phyloP scores from a whole-genome alignment of 2,329 filamentous ascomycete species.

The Colletotrichum higginsianum region DNA sequence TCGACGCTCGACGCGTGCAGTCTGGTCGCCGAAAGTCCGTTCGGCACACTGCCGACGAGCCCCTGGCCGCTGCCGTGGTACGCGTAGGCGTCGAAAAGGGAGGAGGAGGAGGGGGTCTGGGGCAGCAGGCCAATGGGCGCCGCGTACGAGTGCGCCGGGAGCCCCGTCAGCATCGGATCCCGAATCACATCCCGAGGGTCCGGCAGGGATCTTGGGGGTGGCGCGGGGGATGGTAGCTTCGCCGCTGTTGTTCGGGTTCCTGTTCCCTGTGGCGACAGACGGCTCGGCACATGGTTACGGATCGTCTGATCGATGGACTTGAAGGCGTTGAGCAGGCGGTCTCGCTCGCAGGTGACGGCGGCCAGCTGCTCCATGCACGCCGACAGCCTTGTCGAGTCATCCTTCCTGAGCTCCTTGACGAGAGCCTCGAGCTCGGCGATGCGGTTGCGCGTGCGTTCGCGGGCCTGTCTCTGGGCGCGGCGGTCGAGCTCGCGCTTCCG shows the following conservation, averaged over 20 bases:
- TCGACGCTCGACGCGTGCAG: constrained; percentile 23
- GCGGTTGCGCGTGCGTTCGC: constrained; percentile 51
- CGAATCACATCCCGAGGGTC: constrained; percentile 10
- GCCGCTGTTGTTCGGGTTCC: background rate
- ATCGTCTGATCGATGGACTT: constrained; percentile 42
- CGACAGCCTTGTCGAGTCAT: constrained; percentile 47
- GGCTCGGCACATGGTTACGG: constrained; percentile 31
- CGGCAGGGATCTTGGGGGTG: constrained; percentile 16
- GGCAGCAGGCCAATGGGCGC: constrained; percentile 2
- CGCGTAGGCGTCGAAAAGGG: background rate
- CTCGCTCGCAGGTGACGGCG: constrained; percentile 47
- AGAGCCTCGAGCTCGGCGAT: constrained; percentile 50
- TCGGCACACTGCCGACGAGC: constrained; percentile 14
- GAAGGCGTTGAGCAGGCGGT: constrained; percentile 37
- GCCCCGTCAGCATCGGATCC: background rate
- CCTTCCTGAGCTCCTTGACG: constrained; percentile 47
- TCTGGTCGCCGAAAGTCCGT: constrained; percentile 8
- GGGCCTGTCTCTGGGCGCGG: constrained; percentile 50
- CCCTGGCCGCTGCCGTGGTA: background rate
- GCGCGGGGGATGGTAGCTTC: background rate
- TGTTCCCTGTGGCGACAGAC: background rate
- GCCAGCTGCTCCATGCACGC: constrained; percentile 48
- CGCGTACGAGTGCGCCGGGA: background rate
- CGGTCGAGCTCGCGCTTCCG: constrained; percentile 53
- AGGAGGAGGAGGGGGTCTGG: background rate